Evolutionary conservation across 805 yeast genomes (phyloP).

Genomic region (Metschnikowia amazonensis): DNA sequence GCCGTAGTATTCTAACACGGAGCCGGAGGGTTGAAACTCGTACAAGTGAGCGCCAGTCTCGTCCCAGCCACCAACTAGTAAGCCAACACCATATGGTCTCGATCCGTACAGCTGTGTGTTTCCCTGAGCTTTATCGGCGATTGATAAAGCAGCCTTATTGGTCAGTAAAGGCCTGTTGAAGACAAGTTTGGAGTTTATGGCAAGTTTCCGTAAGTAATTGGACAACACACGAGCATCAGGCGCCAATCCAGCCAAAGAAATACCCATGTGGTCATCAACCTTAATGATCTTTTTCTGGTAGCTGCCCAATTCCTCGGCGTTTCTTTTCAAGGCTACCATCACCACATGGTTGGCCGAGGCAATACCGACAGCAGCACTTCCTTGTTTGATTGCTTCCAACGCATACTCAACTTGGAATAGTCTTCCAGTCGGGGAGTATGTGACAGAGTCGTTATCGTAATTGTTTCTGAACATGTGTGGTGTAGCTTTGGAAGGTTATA

Average conservation of each 20-base stretch:
- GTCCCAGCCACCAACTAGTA: constrained; percentile 85
- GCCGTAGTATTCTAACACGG: constrained; percentile 85
- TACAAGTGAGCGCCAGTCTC: constrained; percentile 90
- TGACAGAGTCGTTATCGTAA: constrained; percentile 97
- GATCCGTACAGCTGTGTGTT: constrained; percentile 96
- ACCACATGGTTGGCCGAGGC: constrained; percentile 85
- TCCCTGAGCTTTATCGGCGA: constrained; percentile 95
- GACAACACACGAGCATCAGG: constrained; percentile 96
- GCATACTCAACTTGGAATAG: constrained; percentile 82
- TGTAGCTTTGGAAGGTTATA: background rate
- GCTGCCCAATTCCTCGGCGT: constrained; percentile 95
- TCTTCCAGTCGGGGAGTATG: constrained; percentile 94
- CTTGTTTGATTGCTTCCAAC: constrained; percentile 94
- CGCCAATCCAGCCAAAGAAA: constrained; percentile 95
- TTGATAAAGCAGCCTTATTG: constrained; percentile 73
- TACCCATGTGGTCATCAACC: constrained; percentile 90
- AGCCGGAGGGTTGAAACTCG: constrained; percentile 96
- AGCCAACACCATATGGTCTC: constrained; percentile 97
- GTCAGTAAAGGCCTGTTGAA: constrained; percentile 83
- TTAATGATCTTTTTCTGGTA: constrained; percentile 91
- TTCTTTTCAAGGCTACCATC: constrained; percentile 88
- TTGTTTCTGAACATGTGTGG: constrained; percentile 80
- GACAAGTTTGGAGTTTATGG: constrained; percentile 80
- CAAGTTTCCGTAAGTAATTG: constrained; percentile 84
- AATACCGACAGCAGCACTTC: constrained; percentile 94